Base-by-base conservation (phyloP, 352 stramenopile species). In the Blastocystis sp. region DNA sequence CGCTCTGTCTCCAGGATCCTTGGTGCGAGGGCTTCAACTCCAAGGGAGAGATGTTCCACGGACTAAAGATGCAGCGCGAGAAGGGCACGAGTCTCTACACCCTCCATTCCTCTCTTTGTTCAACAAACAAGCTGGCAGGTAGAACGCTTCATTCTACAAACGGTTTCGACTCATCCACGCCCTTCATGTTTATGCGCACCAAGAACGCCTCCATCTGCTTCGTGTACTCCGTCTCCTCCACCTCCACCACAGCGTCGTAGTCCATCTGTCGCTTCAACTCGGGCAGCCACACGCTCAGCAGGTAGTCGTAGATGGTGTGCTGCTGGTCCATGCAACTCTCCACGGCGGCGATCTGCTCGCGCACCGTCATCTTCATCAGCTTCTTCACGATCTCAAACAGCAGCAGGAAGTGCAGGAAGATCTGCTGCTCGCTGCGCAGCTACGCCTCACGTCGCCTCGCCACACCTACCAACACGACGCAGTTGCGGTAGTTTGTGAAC, bases 361-460 rank as follows among this genome's bases (percentile, higher is more conserved):
- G 55, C 26, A 51, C 41, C 39, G 41, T 62, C 9, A 19, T 37
- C 39, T 62, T 24, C 26, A 41, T 62, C 24, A 63, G 60, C 31
- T 62, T 62, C 39, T 80, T 80, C 69, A 63, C 69, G 24, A 63
- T 45, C n/a, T 80, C 69, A 33, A 62, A 80, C 33, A 80, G 39
- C 33, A 80, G 50, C 12, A 80, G 35, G 35, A 62, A 80, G 50
- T 80, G 69, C 39, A 63, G 31, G 16, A 80, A 37, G 21, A 80
- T 63, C 39, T 63, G 69, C 69, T 80, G 69, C 55, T 80, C 69
- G 21, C 39, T 63, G 39, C 69, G 69, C 12, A 80, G 37, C 69
- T 80, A 63, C 26, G 45, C 39, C 26, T 80, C 69, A 80, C 31
- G 0, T 33, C 31, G 19, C 4, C 31, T 29, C 39, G 6, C 55